These are phyloP conservation scores for Westerdykella ornata DNA, from an alignment of 2,329 filamentous ascomycete genomes.

Conservation along the genomic window DNA sequence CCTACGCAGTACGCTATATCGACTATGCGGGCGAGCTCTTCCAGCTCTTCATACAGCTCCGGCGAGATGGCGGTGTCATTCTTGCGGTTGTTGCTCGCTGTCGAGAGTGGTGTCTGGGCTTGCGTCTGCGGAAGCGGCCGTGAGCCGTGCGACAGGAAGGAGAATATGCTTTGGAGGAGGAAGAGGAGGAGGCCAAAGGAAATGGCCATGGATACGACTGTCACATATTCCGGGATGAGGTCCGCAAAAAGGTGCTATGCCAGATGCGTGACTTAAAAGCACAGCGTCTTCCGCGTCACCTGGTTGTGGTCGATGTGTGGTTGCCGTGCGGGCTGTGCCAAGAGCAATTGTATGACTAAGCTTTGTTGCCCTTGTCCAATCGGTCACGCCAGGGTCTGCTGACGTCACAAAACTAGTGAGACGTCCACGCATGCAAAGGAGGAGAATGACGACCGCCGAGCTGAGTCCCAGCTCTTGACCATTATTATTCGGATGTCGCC, in stretches of 20 bases:
- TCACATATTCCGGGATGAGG: conserved; percentile 25
- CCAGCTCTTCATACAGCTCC: conserved; percentile 69
- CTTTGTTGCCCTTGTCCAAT: too few species aligned
- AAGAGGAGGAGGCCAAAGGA: conserved; percentile 16
- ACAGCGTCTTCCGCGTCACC: too few species aligned
- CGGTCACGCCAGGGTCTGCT: too few species aligned
- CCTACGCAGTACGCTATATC: conserved; percentile 95
- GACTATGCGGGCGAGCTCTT: conserved; percentile 79
- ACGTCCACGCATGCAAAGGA: too few species aligned
- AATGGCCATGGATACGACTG: conserved; percentile 13
- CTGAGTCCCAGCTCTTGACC: too few species aligned
- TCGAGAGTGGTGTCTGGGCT: conserved; percentile 26
- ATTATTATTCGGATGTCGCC: too few species aligned
- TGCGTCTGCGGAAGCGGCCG: conserved; percentile 7
- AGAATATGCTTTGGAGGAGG: conserved; percentile 13
- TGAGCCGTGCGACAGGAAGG: conserved; percentile 5
- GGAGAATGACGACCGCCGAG: too few species aligned
- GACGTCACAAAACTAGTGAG: too few species aligned
- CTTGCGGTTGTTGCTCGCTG: conserved; percentile 14
- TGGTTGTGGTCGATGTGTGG: too few species aligned
- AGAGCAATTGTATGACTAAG: too few species aligned
- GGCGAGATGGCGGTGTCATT: conserved; percentile 47
- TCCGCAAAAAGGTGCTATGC: background rate
- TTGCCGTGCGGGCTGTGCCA: too few species aligned
- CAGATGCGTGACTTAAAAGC: background rate